Base-by-base conservation (phyloP, 2,329 filamentous ascomycete species). In the Alternaria conjuncta region DNA sequence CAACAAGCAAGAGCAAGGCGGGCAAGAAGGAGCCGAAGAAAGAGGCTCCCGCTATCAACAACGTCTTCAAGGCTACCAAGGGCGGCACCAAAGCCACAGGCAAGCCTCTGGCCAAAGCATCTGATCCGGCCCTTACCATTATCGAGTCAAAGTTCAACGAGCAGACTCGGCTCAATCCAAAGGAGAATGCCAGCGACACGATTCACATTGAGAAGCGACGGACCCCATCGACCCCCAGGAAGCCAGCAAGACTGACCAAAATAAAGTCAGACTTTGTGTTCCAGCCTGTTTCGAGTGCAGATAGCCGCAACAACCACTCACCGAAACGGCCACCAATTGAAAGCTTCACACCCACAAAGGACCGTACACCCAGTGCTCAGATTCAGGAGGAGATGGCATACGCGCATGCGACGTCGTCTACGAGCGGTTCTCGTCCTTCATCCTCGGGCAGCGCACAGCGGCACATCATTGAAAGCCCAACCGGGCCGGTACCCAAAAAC, bases 291-390 rank as follows among this genome's bases (percentile, higher is more conserved):
- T 75, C 78, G 10, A 63, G 70, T 13, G 69, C 69, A 7, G 75
- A 77, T 41, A 60, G 64, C n/a, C 75, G 77, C 25, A 76, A 75
- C 69, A 80, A 80, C 32, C 68, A 72, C 13, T 72, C 71, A 3
- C 73, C 73, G 9, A 63, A 70, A 25, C 71, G 74, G 4, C 76
- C 76, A 44, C 58, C 64, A n/a, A 44, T 78, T 5, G 76, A 78
- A 49, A 58, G 65, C 18, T 74, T 78, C 30, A 78, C 75, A 20
- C 75, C 75, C 3, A 60, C 66, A 41, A 77, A 75, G 58, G 58
- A 66, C n/a, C 71, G 73, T 21, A 75, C 74, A 20, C 67, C 74
- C 44, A 72, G 67, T 61, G 69, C 74, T 63, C 75, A 77, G 58
- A 60, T 76, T 11, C 68, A 64, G 11, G 68, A 75, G 20, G 73